Evolutionary conservation across 495 filamentous ascomycete species (phyloP).

Genomic region (Rhizodiscina lignyota): DNA sequence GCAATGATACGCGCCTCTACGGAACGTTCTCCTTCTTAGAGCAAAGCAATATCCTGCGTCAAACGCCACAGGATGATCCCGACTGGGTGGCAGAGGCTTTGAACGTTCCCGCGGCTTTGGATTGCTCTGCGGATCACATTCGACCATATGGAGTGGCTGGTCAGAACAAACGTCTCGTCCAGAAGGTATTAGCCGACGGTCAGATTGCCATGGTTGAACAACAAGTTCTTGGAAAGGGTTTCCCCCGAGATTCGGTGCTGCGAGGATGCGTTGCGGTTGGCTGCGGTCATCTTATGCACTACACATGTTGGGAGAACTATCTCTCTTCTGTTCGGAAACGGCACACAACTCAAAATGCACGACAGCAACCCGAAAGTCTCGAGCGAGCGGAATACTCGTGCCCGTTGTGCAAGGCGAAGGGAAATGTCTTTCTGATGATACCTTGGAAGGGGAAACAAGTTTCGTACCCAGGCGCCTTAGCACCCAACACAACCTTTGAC

Average conservation of each 20-base stretch:
- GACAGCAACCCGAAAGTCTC: conserved; percentile 73
- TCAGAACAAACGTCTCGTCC: conserved; percentile 62
- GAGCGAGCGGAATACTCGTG: conserved; percentile 79
- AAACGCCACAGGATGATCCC: conserved; percentile 63
- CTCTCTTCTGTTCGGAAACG: conserved; percentile 63
- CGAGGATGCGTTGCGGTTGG: conserved; percentile 77
- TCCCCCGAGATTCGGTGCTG: conserved; percentile 45
- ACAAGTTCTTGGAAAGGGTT: conserved; percentile 77
- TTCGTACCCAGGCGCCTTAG: conserved; percentile 50
- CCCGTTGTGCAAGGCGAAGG: conserved; percentile 93
- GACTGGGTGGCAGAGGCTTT: conserved; percentile 75
- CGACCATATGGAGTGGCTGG: conserved; percentile 82
- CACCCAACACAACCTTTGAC: conserved; percentile 34
- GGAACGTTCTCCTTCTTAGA: conserved; percentile 83
- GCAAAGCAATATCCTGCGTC: conserved; percentile 72
- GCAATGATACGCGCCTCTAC: conserved; percentile 73
- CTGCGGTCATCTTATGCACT: conserved; percentile 98
- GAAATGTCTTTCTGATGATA: conserved; percentile 88
- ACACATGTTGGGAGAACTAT: conserved; percentile 84
- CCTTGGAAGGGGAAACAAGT: conserved; percentile 90
- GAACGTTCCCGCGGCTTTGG: conserved; percentile 60
- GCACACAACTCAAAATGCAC: conserved; percentile 79
- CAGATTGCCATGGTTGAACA: conserved; percentile 53
- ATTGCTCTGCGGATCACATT: conserved; percentile 62
- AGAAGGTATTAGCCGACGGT: conserved; percentile 56